Percentiles rank a stretch among this genome's conserved stretches.
Evolutionary conservation across 768 basidiomycete species (phyloP).

Genomic region (Cystofilobasidium ferigula): DNA sequence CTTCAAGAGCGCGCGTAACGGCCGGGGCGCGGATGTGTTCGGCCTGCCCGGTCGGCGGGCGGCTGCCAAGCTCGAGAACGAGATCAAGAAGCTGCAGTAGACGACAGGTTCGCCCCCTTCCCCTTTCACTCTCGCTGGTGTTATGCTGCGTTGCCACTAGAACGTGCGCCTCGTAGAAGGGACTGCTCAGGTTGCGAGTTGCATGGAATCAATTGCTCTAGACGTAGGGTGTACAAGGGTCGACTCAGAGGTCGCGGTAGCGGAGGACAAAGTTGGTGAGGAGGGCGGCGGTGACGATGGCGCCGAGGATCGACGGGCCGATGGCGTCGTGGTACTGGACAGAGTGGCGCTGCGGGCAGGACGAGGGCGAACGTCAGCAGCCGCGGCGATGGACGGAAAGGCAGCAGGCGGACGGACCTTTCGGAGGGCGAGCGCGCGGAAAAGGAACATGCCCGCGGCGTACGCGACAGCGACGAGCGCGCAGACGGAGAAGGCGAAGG

Average conservation of each 20-base stretch:
- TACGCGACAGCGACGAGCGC: slow-evolving; percentile 82
- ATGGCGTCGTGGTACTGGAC: slow-evolving; percentile 37
- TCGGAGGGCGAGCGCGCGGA: slow-evolving; percentile 33
- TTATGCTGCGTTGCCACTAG: too few relatives aligned
- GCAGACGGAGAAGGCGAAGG: slow-evolving; percentile 76
- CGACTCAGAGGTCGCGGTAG: slow-evolving; percentile 14
- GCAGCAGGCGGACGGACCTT: slow-evolving; percentile 11
- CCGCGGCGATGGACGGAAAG: neutral
- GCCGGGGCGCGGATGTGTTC: slow-evolving; percentile 46
- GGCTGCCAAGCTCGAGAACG: neutral
- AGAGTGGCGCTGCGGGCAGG: slow-evolving; percentile 28
- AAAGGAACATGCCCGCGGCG: slow-evolving; percentile 39
- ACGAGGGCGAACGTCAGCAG: neutral
- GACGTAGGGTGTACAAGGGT: too few relatives aligned
- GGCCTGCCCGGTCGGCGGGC: neutral
- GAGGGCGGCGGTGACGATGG: slow-evolving; percentile 54
- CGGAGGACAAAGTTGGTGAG: slow-evolving; percentile 65
- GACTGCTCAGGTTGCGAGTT: too few relatives aligned
- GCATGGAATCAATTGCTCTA: too few relatives aligned
- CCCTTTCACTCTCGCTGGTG: too few relatives aligned
- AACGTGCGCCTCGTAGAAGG: too few relatives aligned
- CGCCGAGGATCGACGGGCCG: slow-evolving; percentile 35
- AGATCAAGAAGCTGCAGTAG: neutral
- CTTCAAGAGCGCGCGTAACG: slow-evolving; percentile 62
- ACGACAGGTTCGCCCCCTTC: too few relatives aligned